phyloP scores from a whole-genome alignment of 202 grass and related monocot species.

The Dendrocalamus latiflorus region DNA sequence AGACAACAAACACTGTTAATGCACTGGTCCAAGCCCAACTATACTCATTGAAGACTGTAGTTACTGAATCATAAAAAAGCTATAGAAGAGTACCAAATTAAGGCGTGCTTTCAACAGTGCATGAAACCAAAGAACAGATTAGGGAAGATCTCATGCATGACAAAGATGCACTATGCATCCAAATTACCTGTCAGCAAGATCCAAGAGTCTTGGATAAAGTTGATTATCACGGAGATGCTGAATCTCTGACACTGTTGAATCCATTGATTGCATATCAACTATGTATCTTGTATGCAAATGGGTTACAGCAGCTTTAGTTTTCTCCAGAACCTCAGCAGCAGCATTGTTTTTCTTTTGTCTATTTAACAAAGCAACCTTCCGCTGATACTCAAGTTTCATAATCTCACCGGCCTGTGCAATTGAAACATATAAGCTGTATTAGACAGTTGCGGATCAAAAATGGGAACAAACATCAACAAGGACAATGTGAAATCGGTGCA shows the following conservation, averaged over 20 bases:
- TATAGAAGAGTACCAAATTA: neutral
- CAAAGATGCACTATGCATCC: too few relatives aligned
- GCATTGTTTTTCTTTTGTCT: slow-evolving; percentile 89
- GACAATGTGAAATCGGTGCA: neutral
- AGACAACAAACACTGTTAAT: neutral
- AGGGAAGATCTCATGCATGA: neutral
- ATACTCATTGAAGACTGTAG: neutral
- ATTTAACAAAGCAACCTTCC: slow-evolving; percentile 88
- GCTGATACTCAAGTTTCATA: slow-evolving; percentile 98
- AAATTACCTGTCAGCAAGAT: slow-evolving; percentile 53
- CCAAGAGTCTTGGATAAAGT: slow-evolving; percentile 70
- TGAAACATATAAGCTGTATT: neutral
- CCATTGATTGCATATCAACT: too few relatives aligned
- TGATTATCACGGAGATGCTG: slow-evolving; percentile 80
- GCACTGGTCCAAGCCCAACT: neutral
- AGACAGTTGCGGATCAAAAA: neutral
- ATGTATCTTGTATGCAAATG: too few relatives aligned
- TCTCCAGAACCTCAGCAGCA: slow-evolving; percentile 58
- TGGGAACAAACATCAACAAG: neutral
- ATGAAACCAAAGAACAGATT: neutral
- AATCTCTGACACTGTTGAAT: slow-evolving; percentile 53
- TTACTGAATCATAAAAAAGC: neutral
- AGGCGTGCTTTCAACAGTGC: neutral
- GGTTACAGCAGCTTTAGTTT: too few relatives aligned
- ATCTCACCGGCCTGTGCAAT: slow-evolving; percentile 81